phyloP scores from a whole-genome alignment of 2,329 filamentous ascomycete species.

The Endothia cerciana region DNA sequence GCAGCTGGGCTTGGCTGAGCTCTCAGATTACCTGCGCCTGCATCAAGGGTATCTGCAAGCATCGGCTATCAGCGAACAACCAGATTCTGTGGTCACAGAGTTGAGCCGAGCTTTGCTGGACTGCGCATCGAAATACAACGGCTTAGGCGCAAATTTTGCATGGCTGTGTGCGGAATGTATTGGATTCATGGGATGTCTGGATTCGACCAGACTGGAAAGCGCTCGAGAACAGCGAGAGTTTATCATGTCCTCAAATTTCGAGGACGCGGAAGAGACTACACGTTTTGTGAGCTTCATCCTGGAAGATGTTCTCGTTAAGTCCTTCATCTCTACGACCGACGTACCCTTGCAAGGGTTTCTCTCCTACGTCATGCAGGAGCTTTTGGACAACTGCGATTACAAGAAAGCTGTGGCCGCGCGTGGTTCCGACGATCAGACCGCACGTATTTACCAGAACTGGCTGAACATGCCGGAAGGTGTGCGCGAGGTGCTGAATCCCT shows the following conservation, averaged over 20 bases:
- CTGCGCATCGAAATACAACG: conserved; percentile 79
- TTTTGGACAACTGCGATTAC: conserved; percentile 79
- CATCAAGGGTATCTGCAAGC: conserved; percentile 81
- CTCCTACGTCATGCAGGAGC: conserved; percentile 91
- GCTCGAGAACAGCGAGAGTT: conserved; percentile 80
- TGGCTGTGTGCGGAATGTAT: conserved; percentile 79
- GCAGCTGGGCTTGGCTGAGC: conserved; percentile 76
- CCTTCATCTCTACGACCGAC: conserved; percentile 89
- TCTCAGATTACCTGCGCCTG: conserved; percentile 70
- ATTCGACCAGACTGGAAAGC: conserved; percentile 85
- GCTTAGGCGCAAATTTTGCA: conserved; percentile 67
- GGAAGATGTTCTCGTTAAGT: conserved; percentile 84
- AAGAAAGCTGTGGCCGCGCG: conserved; percentile 55
- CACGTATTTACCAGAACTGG: conserved; percentile 74
- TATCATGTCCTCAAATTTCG: conserved; percentile 86
- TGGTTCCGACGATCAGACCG: conserved; percentile 49
- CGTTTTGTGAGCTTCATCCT: conserved; percentile 86
- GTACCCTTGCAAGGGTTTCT: conserved; percentile 87
- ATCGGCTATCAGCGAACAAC: conserved; percentile 80
- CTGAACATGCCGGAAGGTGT: conserved; percentile 74
- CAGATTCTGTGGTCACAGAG: conserved; percentile 71
- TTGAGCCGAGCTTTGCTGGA: conserved; percentile 82
- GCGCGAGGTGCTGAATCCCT: conserved; percentile 83
- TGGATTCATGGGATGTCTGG: conserved; percentile 87
- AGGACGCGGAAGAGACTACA: conserved; percentile 74